These are phyloP conservation scores for Eucalyptus cloeziana DNA, from an alignment of 345 rosid species.

Conservation along the genomic window DNA sequence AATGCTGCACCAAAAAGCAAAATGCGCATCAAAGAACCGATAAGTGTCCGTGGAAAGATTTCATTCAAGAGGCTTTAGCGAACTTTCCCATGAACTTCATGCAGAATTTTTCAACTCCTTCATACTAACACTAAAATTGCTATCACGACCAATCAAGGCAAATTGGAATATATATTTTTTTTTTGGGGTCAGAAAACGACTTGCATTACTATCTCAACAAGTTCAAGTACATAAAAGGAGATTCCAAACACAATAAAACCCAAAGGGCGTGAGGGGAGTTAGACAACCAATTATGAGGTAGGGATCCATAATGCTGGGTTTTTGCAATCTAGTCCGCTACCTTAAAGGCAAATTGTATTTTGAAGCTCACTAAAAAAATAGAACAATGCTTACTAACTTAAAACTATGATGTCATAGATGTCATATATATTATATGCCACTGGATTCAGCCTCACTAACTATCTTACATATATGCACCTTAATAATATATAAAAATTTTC, in stretches of 20 bases:
- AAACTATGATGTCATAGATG: neutral
- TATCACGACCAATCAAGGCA: neutral
- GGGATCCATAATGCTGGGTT: rapidly evolving
- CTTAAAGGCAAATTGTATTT: neutral
- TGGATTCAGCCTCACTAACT: neutral
- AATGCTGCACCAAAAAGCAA: neutral
- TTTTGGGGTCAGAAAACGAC: no score
- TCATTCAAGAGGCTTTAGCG: neutral
- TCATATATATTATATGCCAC: neutral
- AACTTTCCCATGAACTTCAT: neutral
- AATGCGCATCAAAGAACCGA: neutral
- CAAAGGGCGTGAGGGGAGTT: no score
- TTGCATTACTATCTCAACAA: no score
- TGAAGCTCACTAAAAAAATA: neutral
- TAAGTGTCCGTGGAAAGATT: neutral
- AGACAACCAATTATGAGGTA: no score
- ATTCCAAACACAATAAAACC: no score
- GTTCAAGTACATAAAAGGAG: no score
- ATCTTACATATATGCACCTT: neutral
- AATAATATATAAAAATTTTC: neutral
- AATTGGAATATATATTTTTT: neutral
- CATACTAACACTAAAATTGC: neutral
- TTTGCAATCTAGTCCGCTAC: no score
- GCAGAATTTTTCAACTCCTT: no score
- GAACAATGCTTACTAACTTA: neutral